Base-by-base conservation (phyloP, 2,329 filamentous ascomycete species). In the Dryadomyces sulphureus region DNA sequence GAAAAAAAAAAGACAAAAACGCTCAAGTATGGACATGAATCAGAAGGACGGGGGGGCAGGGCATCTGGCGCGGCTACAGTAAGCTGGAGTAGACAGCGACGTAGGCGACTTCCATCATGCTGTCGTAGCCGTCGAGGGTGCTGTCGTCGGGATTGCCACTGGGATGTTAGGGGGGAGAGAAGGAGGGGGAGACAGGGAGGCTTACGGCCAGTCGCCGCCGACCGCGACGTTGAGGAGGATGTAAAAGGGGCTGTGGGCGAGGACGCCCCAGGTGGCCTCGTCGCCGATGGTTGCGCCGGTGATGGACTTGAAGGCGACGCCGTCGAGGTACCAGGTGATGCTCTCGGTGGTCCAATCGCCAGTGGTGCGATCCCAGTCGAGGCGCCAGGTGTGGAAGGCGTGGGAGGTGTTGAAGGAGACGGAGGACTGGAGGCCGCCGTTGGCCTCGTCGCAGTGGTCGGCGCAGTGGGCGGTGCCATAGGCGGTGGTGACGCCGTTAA, bases 401-500 rank as follows among this genome's bases (percentile, higher is more conserved):
- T 62, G 53, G 41, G 54, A 56, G 45, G 65, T 57, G 3, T 62
- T 53, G 39, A 75, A 55, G 5, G 48, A 42, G 3, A 63, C 59
- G 9, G 54, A 54, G 14, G 61, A 59, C 14, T 64, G 59, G 16
- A n/a, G 45, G 6, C 72, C 73, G 21, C 45, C 55, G n/a, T n/a
- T n/a, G 2, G 69, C 68, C 59, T 75, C 72, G 40, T 69, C 65
- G 63, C 73, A 77, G 34, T 67, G 59, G 6, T 70, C 70, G 21
- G 69, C 68, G 59, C 73, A 77, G 61, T 77, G 74, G 3, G 68
- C 59, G 8, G 69, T 73, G 24, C 68, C 72, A 45, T 69, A 65
- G 11, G 60, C 72, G 1, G 60, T 63, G 4, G 59, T 57, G 36
- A 61, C 45, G 9, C 73, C 73, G 57, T 75, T 72, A 54, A 75